Evolutionary conservation across 805 yeast genomes (phyloP), one percentile per base, ranked within the genome.

Genomic region (Candida ortonii): DNA sequence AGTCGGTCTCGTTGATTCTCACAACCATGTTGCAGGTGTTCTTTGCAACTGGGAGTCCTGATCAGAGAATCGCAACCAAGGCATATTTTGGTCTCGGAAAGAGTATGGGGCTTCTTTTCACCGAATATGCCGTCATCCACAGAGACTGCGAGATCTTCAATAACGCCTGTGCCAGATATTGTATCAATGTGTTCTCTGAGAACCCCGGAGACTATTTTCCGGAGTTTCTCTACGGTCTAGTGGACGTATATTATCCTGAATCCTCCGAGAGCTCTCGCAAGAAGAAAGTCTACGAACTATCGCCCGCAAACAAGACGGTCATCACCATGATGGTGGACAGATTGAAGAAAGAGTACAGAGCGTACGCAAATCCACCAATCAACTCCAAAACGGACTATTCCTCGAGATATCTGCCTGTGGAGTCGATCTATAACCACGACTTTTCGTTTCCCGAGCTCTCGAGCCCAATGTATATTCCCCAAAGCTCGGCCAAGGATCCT

Each of bases 321-420:
- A 20, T 48, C 16, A 8, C 16, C 2, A 21, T 34, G 1, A 29
- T 48, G 43, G 22, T 49, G 3, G 47, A 46, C 21, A 31, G 52
- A 17, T 20, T 49, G 25, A 51, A 51, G 29, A 38, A 37, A 16
- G 56, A 51, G 36, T 51, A 28, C 26, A 35, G 54, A 18, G 44
- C 56, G 3, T 42, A 36, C 30, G 41, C 47, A 5, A 49, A 39
- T 33, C 30, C 34, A 6, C 22, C 44, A 3, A 16, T 33, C 3
- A 17, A 24, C n/a, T 12, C 16, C 8, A 15, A 35, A 6, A 38
- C 41, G 13, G 17, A 25, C 16, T 18, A 14, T 8, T 12, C 28
- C 6, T 35, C 49, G 3, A 36, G 45, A 8, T 39, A 35, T 25
- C 36, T 47, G n/a, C 47, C 52, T 3, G 26, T 45, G 12, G 49